Evolutionary conservation across 2,329 filamentous ascomycete genomes (phyloP), one percentile per base, ranked within the genome.

Genomic region (Penicillium sp.): DNA sequence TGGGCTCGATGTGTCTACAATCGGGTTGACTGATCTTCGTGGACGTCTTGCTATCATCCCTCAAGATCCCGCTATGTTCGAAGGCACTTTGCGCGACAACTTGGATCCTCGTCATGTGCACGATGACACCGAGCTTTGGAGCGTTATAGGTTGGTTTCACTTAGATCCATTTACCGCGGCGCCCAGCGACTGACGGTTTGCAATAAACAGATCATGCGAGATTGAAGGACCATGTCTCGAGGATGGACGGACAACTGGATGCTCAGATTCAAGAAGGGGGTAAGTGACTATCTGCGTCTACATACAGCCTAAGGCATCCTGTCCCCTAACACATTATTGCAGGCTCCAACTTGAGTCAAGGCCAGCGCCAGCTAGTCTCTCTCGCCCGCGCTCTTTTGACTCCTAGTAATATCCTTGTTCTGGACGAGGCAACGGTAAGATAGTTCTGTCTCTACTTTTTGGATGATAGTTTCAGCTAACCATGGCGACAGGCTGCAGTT

Each of bases 71-170:
- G 91, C 91, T 56, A 80, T 98, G 54, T 98, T 98, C 62, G 88
- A 95, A 69, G 90, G 90, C 44, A 90, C 86, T 8, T 81, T 98
- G 55, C 82, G 93, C 58, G 93, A 98, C 70, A 98, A 98, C 65
- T 79, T 97, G 34, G 93, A 98, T 66, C 94, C 94, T 22, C 88
- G 86, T 26, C 87, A 95, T 67, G 88, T 94, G 48, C 90, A 95
- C 64, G 91, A 96, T 69, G 94, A 98, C 69, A 95, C 90, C 5
- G 93, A 97, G 66, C 77, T 98, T 31, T 98, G 93, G 93, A 95
- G 87, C 66, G 90, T 94, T 53, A 77, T 96, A 55, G 87, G 87
- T 91, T 78, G 71, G 85, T 78, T 59, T 58, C 29, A 40, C 41
- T 47, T 31, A 21, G 17, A 32, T 33, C 43, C 46, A 57, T 57